Percentiles rank a stretch among this genome's conserved stretches.
Evolutionary conservation across 352 stramenopile species (phyloP).

Genomic region (Phytophthora idaei): DNA sequence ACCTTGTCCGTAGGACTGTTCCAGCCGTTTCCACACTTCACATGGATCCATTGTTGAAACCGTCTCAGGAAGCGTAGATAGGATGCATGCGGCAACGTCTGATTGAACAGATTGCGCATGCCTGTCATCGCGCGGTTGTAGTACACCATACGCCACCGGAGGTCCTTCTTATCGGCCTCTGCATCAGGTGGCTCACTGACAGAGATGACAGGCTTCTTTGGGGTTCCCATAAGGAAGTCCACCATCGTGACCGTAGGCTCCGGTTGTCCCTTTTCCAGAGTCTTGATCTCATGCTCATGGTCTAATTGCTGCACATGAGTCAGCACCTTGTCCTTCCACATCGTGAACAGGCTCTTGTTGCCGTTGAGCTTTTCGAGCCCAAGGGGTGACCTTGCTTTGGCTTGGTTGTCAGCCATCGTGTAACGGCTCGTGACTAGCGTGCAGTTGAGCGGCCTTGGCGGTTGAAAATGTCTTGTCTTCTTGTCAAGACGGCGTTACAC

Average conservation of each 20-base stretch:
- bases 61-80: not conserved
- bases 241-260: too few relatives aligned
- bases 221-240: not conserved
- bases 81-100: not conserved
- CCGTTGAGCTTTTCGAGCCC: not conserved
- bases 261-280: too few relatives aligned
- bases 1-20: too few relatives aligned
- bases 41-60: not conserved
- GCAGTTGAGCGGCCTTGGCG: too few relatives aligned
- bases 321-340: not conserved
- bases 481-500: too few relatives aligned
- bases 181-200: not conserved
- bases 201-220: not conserved
- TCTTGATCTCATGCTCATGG: not conserved
- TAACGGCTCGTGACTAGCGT: not conserved
- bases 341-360: not conserved
- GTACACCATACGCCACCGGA: not conserved
- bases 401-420: not conserved
- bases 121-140: not conserved
- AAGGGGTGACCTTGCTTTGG: not conserved
- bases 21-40: too few relatives aligned
- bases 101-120: not conserved
- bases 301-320: not conserved
- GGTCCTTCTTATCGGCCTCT: not conserved
- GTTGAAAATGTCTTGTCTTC: too few relatives aligned